These are phyloP conservation scores for Aplosporella prunicola DNA, from an alignment of 2,329 filamentous ascomycete species.

Conservation along the genomic window DNA sequence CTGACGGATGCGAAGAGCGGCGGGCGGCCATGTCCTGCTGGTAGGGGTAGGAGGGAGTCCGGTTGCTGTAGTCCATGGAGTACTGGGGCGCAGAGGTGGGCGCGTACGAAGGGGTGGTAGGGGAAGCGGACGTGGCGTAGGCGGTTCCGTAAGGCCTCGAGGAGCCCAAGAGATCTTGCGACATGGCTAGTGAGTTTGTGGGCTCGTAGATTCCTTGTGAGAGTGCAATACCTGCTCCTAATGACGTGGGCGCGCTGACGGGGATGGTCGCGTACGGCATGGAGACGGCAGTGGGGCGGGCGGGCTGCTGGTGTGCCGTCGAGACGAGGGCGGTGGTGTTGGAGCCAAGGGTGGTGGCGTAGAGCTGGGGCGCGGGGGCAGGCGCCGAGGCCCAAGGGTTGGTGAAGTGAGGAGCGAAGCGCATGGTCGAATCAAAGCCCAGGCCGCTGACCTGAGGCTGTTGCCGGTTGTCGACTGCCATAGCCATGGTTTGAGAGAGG, in stretches of 20 bases:
- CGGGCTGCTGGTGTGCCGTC: slow-evolving; percentile 44
- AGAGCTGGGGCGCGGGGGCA: slow-evolving; percentile 50
- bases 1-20: slow-evolving; percentile 80
- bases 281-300: slow-evolving; percentile 51
- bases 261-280: slow-evolving; percentile 68
- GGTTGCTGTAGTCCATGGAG: slow-evolving; percentile 59
- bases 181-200: slow-evolving; percentile 59
- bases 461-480: slow-evolving; percentile 87
- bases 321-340: slow-evolving; percentile 48
- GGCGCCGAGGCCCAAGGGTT: slow-evolving; percentile 73
- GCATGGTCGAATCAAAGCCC: slow-evolving; percentile 73
- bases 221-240: slow-evolving; percentile 60
- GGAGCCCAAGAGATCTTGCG: slow-evolving; percentile 64
- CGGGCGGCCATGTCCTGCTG: slow-evolving; percentile 46
- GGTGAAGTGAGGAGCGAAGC: slow-evolving; percentile 71
- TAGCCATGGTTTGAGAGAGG: slow-evolving; percentile 57
- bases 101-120: slow-evolving; percentile 56
- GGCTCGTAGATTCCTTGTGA: slow-evolving; percentile 51
- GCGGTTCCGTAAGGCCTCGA: slow-evolving; percentile 61
- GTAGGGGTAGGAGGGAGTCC: slow-evolving; percentile 42
- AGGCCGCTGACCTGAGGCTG: slow-evolving; percentile 55
- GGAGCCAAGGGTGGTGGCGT: slow-evolving; percentile 55
- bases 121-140: slow-evolving; percentile 60
- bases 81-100: slow-evolving; percentile 65
- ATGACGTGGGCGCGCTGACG: slow-evolving; percentile 57